phyloP scores from a whole-genome alignment of 768 basidiomycete genomes.

The Boletus insuetus region DNA sequence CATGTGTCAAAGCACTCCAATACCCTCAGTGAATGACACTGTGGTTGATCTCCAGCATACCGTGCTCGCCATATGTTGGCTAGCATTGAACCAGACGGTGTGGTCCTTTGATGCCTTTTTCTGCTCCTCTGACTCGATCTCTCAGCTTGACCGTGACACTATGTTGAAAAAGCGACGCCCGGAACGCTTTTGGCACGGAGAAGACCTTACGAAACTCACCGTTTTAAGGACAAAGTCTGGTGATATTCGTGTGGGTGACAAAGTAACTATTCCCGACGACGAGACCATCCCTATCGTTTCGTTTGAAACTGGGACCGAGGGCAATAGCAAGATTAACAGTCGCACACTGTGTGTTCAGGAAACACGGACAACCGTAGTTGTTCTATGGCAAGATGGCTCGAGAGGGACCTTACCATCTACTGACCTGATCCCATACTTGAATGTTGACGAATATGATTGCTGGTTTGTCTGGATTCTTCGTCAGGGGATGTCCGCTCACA shows the following conservation, averaged over 20 bases:
- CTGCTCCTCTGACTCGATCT: slow-evolving; percentile 1
- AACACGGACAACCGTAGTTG: slow-evolving; percentile 62
- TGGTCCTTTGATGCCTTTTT: slow-evolving; percentile 16
- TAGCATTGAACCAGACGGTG: slow-evolving; percentile 85
- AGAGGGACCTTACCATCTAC: slow-evolving; percentile 58
- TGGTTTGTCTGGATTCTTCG: slow-evolving; percentile 49
- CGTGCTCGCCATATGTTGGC: slow-evolving; percentile 80
- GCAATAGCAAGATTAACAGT: slow-evolving; percentile 47
- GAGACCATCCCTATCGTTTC: slow-evolving; percentile 49
- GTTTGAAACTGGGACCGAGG: slow-evolving; percentile 55
- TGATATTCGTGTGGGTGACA: slow-evolving; percentile 73
- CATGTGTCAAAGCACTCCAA: slow-evolving; percentile 43
- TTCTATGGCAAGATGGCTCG: slow-evolving; percentile 89
- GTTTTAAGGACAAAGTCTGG: slow-evolving; percentile 60
- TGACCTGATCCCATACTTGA: slow-evolving; percentile 76
- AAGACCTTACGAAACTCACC: slow-evolving; percentile 60
- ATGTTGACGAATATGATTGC: slow-evolving; percentile 90
- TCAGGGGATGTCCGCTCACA: slow-evolving; percentile 3
- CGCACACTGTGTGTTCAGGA: slow-evolving; percentile 63
- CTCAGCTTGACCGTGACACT: slow-evolving; percentile 57
- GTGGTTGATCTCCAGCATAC: slow-evolving; percentile 74
- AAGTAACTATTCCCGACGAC: slow-evolving; percentile 56
- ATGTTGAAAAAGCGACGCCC: slow-evolving; percentile 65
- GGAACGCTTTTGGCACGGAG: slow-evolving; percentile 69
- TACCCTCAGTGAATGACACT: slow-evolving; percentile 49